Evolutionary conservation across 2,329 filamentous ascomycete genomes (phyloP).

Genomic region (Colletotrichum gigasporum): DNA sequence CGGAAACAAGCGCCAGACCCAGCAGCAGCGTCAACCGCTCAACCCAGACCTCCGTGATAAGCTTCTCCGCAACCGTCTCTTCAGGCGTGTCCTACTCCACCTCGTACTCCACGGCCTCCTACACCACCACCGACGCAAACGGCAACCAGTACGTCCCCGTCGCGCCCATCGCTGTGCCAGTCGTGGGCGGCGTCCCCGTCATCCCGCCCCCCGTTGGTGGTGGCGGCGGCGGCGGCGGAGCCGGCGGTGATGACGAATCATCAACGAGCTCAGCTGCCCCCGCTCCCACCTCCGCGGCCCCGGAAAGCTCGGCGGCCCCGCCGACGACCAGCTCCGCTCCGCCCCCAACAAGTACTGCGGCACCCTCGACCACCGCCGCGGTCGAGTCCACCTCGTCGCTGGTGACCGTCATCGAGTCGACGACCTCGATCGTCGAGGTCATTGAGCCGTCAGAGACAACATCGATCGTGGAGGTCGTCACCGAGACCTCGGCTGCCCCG

Average conservation of each 20-base stretch:
- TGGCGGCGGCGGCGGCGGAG: constrained; percentile 2
- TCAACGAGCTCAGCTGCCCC: background rate
- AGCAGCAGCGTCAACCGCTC: constrained; percentile 4
- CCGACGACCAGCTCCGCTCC: too few species aligned
- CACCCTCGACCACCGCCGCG: background rate
- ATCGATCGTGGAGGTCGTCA: background rate
- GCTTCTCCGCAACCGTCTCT: background rate
- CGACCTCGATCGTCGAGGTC: background rate
- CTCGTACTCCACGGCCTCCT: background rate
- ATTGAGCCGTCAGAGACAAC: background rate
- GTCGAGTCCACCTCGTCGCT: background rate
- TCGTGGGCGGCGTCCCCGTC: background rate
- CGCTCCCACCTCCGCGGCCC: background rate
- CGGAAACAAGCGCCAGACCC: background rate
- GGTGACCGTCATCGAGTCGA: background rate
- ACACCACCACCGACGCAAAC: background rate
- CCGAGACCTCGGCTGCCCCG: background rate
- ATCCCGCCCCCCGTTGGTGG: background rate
- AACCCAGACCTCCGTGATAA: background rate
- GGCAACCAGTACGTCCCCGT: constrained; percentile 4
- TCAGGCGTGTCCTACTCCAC: constrained; percentile 9
- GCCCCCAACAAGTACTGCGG: too few species aligned
- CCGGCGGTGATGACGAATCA: background rate
- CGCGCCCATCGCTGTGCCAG: background rate
- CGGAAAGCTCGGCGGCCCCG: background rate